Evolutionary conservation across 2,329 filamentous ascomycete genomes (phyloP).

Genomic region (Xylariaceae sp.): DNA sequence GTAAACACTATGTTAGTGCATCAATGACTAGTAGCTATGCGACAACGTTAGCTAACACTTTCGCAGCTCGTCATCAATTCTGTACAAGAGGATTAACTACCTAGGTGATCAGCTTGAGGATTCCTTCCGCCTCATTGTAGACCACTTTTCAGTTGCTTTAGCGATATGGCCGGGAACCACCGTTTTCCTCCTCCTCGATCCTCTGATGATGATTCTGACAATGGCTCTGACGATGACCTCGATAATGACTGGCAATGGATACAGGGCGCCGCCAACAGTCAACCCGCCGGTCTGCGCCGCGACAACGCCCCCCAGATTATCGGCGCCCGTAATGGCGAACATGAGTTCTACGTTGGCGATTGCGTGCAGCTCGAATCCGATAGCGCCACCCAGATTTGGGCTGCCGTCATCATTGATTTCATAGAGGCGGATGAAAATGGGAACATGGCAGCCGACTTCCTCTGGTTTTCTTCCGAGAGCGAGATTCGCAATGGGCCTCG

Average conservation of each 20-base stretch:
- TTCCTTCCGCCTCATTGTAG: neutral
- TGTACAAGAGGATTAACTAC: neutral
- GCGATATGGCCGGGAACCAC: constrained; percentile 13
- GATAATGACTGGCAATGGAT: constrained; percentile 77
- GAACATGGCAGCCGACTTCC: constrained; percentile 77
- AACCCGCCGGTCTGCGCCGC: constrained; percentile 11
- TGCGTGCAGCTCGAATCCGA: constrained; percentile 82
- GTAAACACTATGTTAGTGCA: too few species aligned
- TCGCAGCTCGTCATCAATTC: neutral
- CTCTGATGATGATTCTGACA: constrained; percentile 69
- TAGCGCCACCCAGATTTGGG: constrained; percentile 82
- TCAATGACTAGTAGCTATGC: neutral
- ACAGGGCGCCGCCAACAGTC: constrained; percentile 41
- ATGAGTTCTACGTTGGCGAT: constrained; percentile 77
- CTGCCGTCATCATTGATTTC: constrained; percentile 82
- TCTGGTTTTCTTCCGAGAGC: constrained; percentile 93
- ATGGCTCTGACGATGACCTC: constrained; percentile 58
- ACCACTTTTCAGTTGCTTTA: neutral
- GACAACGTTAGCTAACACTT: neutral
- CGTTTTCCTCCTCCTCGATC: constrained; percentile 48
- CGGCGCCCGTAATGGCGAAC: constrained; percentile 75
- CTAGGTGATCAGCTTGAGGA: neutral
- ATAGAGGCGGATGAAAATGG: constrained; percentile 65
- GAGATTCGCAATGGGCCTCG: constrained; percentile 80
- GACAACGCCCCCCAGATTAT: constrained; percentile 51